Conservation (phyloP, 176 grass and related monocot species). For the Lolium rigidum region DNA sequence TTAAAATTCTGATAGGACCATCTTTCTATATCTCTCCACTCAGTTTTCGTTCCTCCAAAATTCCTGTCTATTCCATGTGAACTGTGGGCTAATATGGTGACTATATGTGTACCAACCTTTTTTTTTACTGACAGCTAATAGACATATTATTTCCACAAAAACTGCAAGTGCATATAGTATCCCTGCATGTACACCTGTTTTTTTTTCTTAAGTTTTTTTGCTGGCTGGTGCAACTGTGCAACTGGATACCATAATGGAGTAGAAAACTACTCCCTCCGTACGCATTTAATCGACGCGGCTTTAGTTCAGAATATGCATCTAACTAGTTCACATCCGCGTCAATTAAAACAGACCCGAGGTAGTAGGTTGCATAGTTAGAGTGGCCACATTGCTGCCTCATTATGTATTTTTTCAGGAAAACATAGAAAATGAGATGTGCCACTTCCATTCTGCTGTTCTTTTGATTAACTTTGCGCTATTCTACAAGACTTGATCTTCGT, state of each 20-base stretch:
- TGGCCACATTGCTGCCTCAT: neutral
- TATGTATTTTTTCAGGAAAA: neutral
- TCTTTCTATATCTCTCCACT: neutral
- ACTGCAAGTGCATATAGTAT: neutral
- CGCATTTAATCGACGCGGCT: too few species aligned
- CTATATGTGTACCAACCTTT: neutral
- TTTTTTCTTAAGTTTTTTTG: too few species aligned
- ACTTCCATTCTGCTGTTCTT: neutral
- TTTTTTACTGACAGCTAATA: neutral
- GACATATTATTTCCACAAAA: neutral
- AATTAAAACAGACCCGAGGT: too few species aligned
- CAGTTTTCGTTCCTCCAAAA: neutral
- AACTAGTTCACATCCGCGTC: too few species aligned
- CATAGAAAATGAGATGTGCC: neutral
- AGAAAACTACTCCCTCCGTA: too few species aligned
- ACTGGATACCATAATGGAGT: neutral
- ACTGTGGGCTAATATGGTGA: neutral
- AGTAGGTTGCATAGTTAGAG: neutral
- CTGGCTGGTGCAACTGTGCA: neutral
- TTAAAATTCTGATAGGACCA: neutral
- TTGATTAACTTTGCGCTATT: neutral
- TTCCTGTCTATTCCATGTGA: conserved; percentile 1
- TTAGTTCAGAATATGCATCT: too few species aligned
- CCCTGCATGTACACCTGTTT: neutral
- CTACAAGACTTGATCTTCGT: neutral